Evolutionary conservation across 768 basidiomycete genomes (phyloP), one percentile per base, ranked within the genome.

Genomic region (Cubamyces sp.): DNA sequence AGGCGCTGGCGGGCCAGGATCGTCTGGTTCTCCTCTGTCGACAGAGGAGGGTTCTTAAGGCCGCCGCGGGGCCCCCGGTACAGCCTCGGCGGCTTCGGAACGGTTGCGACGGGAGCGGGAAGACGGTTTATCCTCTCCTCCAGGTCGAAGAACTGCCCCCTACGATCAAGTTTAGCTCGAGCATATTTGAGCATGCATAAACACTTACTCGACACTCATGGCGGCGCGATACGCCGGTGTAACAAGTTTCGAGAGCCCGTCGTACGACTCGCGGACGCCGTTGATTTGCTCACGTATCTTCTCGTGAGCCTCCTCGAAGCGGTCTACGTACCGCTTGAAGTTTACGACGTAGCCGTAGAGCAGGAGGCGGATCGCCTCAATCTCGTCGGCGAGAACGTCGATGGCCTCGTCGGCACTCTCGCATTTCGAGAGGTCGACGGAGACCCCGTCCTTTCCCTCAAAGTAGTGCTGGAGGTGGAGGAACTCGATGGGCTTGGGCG

Each of bases 391-490:
- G 3, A 66, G 58, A 2, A 50, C 15, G 55, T 64, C 59, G 43
- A 63, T 51, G 5, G 58, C 57, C 21, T 60, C 59, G 54, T 66
- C 62, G 2, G 62, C 56, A 30, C 30, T 66, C 40, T 45, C 42
- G 49, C 46, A 60, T 18, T 34, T 14, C 5, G 54, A 21, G 46
- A 57, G 43, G 39, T 64, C 55, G 37, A 42, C 15, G 43, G 42
- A 26, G 4, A 42, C 23, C 0, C 43, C 54, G 12, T 39, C 25
- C 2, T 23, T 28, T 8, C 25, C 23, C 6, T 21, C 34, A 43
- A 55, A 62, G 54, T 60, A 28, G 39, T 60, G 65, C 46, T 65
- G 59, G 23, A 65, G 60, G 51, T 62, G 42, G 41, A 62, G 43
- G 43, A 54, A 56, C 14, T 63, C 54, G 54, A 15, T 26, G 18